phyloP scores from a whole-genome alignment of 192 early-diverging fungal genomes.

The Gonapodya prolifera region DNA sequence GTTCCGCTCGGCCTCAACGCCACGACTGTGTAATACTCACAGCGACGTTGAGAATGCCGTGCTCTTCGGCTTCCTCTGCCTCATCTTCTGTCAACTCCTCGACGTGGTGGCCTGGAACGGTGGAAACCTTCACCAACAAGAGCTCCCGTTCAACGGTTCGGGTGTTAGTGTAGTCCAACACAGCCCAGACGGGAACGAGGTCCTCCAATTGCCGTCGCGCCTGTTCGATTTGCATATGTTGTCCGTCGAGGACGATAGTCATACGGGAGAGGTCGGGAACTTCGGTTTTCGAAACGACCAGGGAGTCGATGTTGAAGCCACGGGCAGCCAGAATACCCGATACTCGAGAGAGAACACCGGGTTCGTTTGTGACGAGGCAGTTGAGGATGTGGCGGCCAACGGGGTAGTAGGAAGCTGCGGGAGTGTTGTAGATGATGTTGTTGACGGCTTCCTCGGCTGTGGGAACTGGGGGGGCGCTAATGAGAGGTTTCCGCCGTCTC shows the following conservation, averaged over 20 bases:
- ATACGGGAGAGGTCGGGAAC: slow-evolving; percentile 83
- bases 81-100: slow-evolving; percentile 25
- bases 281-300: slow-evolving; percentile 93
- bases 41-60: not conserved
- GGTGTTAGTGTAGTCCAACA: slow-evolving; percentile 87
- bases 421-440: slow-evolving; percentile 94
- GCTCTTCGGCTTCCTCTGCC: not conserved
- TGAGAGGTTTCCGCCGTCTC: not conserved
- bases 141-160: slow-evolving; percentile 85
- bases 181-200: slow-evolving; percentile 94
- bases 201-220: slow-evolving; percentile 90
- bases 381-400: slow-evolving; percentile 80
- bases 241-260: slow-evolving; percentile 90
- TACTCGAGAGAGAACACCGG: slow-evolving; percentile 67
- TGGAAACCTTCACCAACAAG: slow-evolving; percentile 84
- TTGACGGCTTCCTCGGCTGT: slow-evolving; percentile 88
- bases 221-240: slow-evolving; percentile 73
- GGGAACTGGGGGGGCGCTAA: slow-evolving; percentile 14
- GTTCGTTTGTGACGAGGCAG: slow-evolving; percentile 87
- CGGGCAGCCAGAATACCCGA: slow-evolving; percentile 84
- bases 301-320: slow-evolving; percentile 94
- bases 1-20: not conserved
- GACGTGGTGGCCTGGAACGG: slow-evolving; percentile 50
- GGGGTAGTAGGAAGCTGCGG: slow-evolving; percentile 30
- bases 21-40: not conserved